Evolutionary conservation across 2,329 filamentous ascomycete genomes (phyloP), one percentile per base, ranked within the genome.

Genomic region (Aureobasidium sp.): DNA sequence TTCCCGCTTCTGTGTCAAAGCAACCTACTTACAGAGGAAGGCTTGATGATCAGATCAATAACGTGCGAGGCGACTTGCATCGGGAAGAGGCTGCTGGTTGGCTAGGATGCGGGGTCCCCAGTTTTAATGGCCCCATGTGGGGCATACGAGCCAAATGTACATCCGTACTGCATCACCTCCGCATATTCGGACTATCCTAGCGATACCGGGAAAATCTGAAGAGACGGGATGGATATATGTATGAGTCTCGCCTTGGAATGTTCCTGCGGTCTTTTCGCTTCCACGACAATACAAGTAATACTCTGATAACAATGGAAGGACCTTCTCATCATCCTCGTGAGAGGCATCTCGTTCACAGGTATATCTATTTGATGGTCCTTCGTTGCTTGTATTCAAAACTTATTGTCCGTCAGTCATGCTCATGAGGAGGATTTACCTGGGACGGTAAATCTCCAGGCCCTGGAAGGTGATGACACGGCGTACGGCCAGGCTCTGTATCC

Each of bases 401-500:
- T 10, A 35, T 19, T 2, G 8, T 16, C n/a, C 6, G 11, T 21
- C 44, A 79, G 77, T 61, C 77, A 79, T 66, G 78, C 78, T 4
- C 76, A 75, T 56, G 78, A 80, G 63, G 77, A 74, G 57, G 75
- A 74, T 29, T 70, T 81, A 25, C 77, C 78, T 0, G 79, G 78
- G 3, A 81, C 79, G 0, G 78, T 81, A 37, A 75, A 81, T 60
- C 67, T 81, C 14, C 66, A 70, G 51, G 73, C 70, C 10, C 63
- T 54, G 71, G 79, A 81, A 67, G 79, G 78, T 40, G 79, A 81
- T 59, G 79, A 81, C 58, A 79, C 78, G 1, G 78, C 70, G 0
- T 79, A 79, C 55, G 80, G 80, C 19, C 79, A 82, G 62, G 79
- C 80, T 2, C 69, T 83, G 3, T 83, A 77, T 58, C 79, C 80